Conservation (phyloP, 1,139 yeast genomes). For the Suhomyces terraborum region DNA sequence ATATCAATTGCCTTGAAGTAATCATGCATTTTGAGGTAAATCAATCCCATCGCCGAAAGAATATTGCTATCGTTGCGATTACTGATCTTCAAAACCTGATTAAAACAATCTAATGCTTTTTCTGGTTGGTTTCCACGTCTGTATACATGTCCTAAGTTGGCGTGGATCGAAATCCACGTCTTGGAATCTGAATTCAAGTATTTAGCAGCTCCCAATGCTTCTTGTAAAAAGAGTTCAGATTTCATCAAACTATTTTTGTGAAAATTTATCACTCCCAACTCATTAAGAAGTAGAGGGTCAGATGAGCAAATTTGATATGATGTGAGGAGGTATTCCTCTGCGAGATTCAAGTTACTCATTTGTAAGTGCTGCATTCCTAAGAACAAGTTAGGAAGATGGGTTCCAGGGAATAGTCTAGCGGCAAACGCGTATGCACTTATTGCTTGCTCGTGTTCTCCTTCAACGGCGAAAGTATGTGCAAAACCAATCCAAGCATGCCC, state of each 20-base stretch:
- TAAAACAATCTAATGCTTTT: constrained; percentile 73
- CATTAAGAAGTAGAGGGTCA: constrained; percentile 88
- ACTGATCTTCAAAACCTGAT: constrained; percentile 69
- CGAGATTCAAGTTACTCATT: constrained; percentile 76
- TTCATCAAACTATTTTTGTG: constrained; percentile 67
- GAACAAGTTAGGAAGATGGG: constrained; percentile 86
- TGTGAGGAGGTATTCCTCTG: constrained; percentile 81
- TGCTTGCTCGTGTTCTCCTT: constrained; percentile 98
- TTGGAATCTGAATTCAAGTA: constrained; percentile 75
- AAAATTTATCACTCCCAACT: constrained; percentile 85
- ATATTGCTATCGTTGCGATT: constrained; percentile 71
- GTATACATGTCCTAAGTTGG: constrained; percentile 90
- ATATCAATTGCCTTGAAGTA: constrained; percentile 68
- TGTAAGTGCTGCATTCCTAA: constrained; percentile 96
- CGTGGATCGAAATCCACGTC: constrained; percentile 84
- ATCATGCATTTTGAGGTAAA: constrained; percentile 71
- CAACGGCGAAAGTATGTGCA: constrained; percentile 96
- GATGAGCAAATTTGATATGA: constrained; percentile 76
- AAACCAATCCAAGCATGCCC: constrained; percentile 98
- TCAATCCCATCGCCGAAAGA: constrained; percentile 81
- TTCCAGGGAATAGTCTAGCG: constrained; percentile 89
- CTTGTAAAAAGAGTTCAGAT: constrained; percentile 72
- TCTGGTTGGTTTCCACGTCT: constrained; percentile 64
- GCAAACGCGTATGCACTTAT: constrained; percentile 97
- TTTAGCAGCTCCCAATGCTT: constrained; percentile 72